Evolutionary conservation across 352 stramenopile species (phyloP).

Genomic region (Globisporangium emineosum): DNA sequence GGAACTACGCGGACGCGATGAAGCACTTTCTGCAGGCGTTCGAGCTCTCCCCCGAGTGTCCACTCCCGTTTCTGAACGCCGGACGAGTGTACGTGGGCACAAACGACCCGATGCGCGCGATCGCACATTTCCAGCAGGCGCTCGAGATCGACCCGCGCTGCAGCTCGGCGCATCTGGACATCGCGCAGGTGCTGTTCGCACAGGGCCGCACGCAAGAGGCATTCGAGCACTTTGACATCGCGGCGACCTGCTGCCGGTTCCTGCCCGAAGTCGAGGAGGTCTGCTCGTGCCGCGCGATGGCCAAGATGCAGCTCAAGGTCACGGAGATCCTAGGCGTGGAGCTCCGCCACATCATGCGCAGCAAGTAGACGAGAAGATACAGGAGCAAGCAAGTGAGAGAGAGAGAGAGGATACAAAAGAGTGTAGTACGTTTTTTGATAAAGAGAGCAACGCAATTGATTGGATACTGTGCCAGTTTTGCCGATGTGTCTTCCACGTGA

Average conservation of each 20-base stretch:
- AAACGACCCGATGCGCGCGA: conserved; percentile 77
- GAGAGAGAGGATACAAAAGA: not conserved
- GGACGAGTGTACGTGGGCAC: conserved; percentile 80
- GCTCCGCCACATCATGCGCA: conserved; percentile 81
- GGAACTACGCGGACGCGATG: conserved; percentile 81
- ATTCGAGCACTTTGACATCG: conserved; percentile 72
- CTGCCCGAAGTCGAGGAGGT: conserved; percentile 82
- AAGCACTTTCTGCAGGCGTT: conserved; percentile 66
- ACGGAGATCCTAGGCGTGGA: conserved; percentile 84
- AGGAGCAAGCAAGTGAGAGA: not conserved
- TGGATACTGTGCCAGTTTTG: no score
- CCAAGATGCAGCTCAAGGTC: conserved; percentile 83
- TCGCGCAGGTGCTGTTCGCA: conserved; percentile 83
- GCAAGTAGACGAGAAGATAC: conserved; percentile 37
- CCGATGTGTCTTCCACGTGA: not conserved
- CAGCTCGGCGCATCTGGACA: conserved; percentile 80
- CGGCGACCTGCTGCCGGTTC: conserved; percentile 74
- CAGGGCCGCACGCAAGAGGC: conserved; percentile 69
- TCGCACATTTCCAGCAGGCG: conserved; percentile 79
- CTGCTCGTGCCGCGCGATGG: conserved; percentile 70
- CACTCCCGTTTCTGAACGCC: conserved; percentile 80
- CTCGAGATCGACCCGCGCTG: conserved; percentile 73
- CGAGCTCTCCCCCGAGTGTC: conserved; percentile 72
- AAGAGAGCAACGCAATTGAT: not conserved
- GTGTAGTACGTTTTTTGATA: not conserved